Conservation (phyloP, 345 rosid species). For the Trapa incisa region DNA sequence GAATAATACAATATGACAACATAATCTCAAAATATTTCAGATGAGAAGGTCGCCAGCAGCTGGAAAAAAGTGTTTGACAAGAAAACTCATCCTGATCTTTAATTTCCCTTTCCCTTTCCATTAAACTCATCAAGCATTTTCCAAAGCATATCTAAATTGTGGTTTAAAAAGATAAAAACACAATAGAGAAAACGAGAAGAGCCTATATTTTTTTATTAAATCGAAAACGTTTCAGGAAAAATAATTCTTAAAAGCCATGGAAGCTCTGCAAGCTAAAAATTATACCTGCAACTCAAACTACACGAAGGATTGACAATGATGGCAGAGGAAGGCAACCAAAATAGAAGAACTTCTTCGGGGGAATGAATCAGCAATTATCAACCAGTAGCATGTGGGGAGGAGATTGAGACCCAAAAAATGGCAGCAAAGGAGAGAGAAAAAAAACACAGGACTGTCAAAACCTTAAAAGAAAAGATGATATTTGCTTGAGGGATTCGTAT, state of each 20-base stretch:
- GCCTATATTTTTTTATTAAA: not conserved
- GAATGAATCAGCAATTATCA: not conserved
- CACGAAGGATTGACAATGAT: not conserved
- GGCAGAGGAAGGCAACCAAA: not conserved
- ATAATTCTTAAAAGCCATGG: not conserved
- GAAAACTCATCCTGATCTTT: too few species aligned
- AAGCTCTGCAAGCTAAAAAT: not conserved
- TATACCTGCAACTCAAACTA: not conserved
- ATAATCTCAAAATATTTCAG: too few species aligned
- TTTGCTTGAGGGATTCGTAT: not conserved
- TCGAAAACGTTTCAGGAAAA: not conserved
- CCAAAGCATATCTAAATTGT: not conserved
- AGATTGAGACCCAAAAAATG: not conserved
- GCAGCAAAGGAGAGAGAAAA: not conserved
- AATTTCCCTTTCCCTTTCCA: not conserved
- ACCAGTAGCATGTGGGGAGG: not conserved
- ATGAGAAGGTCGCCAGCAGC: too few species aligned
- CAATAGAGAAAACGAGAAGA: not conserved
- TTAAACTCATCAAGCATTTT: not conserved
- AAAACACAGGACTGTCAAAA: not conserved
- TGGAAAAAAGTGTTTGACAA: too few species aligned
- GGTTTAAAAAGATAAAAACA: not conserved
- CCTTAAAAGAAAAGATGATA: not conserved
- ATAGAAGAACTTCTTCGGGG: not conserved
- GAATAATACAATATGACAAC: too few species aligned